phyloP scores from a whole-genome alignment of 2,329 filamentous ascomycete genomes.

The Xylaria sp. region DNA sequence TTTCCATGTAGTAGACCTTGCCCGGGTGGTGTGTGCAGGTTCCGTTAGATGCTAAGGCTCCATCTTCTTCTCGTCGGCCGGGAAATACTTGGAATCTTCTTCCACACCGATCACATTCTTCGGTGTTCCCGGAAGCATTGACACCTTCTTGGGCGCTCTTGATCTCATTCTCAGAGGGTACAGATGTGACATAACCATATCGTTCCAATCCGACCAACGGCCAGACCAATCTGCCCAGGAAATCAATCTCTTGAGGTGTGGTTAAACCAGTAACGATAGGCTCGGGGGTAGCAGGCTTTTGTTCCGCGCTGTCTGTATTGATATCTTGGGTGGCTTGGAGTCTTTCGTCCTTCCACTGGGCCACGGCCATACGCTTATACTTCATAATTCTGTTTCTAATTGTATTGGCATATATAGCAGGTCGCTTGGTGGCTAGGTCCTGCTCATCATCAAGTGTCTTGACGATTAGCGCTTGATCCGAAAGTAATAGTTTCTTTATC shows the following conservation, averaged over 20 bases:
- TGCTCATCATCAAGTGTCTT: conserved; percentile 79
- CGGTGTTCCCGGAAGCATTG: conserved; percentile 72
- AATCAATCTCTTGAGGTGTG: conserved; percentile 65
- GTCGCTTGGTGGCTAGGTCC: conserved; percentile 66
- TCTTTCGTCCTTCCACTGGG: conserved; percentile 71
- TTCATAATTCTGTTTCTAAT: conserved; percentile 79
- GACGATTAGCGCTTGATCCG: conserved; percentile 68
- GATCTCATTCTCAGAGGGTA: conserved; percentile 70
- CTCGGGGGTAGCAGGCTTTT: conserved; percentile 46
- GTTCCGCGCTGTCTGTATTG: conserved; percentile 37
- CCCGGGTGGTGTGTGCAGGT: conserved; percentile 81
- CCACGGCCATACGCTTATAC: conserved; percentile 73
- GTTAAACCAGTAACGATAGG: conserved; percentile 71
- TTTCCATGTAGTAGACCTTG: conserved; percentile 63
- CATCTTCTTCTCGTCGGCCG: conserved; percentile 76
- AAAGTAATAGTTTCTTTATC: conserved; percentile 57
- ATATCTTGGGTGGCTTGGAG: conserved; percentile 36
- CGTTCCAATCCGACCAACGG: conserved; percentile 64
- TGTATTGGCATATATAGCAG: conserved; percentile 76
- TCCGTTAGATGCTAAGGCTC: conserved; percentile 74
- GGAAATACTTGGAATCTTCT: conserved; percentile 91
- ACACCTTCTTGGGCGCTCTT: conserved; percentile 66
- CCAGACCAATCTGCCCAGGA: conserved; percentile 66
- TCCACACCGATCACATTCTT: conserved; percentile 85
- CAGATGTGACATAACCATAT: conserved; percentile 73